Evolutionary conservation across 148 eudicot species (phyloP).

Genomic region (Nepenthes gracilis): DNA sequence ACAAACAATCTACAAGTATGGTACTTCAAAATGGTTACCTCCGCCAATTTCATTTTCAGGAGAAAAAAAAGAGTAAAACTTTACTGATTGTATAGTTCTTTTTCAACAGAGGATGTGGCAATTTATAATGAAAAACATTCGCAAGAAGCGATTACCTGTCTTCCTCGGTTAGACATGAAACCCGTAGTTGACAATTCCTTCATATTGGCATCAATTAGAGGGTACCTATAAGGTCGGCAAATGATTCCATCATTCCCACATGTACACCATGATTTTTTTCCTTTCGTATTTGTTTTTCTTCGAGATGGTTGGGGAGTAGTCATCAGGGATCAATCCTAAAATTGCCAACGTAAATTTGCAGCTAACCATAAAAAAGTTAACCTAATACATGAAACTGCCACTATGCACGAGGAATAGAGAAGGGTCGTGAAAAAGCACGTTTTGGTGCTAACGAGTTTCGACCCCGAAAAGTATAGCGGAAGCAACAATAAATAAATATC

Average conservation of each 20-base stretch:
- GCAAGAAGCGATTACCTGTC: constrained; percentile 42
- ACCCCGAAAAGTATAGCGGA: no score
- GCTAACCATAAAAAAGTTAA: no score
- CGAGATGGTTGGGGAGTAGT: no score
- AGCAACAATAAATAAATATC: no score
- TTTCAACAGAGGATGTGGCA: neutral
- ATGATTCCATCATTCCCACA: neutral
- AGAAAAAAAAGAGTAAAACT: neutral
- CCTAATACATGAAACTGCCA: no score
- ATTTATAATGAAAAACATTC: neutral
- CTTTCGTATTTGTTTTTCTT: no score
- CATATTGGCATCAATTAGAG: constrained; percentile 87
- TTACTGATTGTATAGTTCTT: neutral
- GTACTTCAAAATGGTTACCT: neutral
- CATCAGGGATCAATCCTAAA: no score
- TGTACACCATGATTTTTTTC: no score
- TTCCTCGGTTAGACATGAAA: constrained; percentile 93
- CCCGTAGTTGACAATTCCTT: constrained; percentile 81
- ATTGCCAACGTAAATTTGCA: no score
- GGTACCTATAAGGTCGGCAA: constrained; percentile 43
- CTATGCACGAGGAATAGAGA: no score
- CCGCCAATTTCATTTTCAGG: neutral
- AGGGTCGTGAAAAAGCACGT: no score
- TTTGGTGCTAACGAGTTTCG: no score
- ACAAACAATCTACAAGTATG: constrained; percentile 59